Conservation (phyloP, 371 early-diverging fungal genomes). For the Apophysomyces sp. region DNA sequence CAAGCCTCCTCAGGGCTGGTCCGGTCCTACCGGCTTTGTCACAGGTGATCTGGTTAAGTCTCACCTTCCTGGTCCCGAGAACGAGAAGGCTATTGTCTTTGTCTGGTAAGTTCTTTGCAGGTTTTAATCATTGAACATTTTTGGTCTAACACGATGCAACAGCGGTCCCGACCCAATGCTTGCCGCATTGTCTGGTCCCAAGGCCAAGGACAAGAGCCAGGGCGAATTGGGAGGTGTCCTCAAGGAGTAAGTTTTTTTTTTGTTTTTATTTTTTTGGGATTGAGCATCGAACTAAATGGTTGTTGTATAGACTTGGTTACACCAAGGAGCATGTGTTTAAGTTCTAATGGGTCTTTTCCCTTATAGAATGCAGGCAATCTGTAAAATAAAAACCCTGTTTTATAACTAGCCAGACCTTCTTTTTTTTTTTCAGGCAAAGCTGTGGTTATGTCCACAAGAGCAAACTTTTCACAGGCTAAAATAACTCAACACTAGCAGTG, state of each 20-base stretch:
- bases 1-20: constrained; percentile 65
- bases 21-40: constrained; percentile 70
- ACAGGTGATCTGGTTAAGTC: constrained; percentile 66
- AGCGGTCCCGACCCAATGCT: constrained; percentile 84
- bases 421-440: not conserved
- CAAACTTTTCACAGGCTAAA: no score
- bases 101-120: constrained; percentile 56
- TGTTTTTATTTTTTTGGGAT: not conserved
- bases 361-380: not conserved
- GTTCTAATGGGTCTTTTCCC: constrained; percentile 56
- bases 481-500: no score
- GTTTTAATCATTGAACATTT: not conserved
- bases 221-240: constrained; percentile 83
- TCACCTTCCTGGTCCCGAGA: constrained; percentile 59
- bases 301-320: constrained; percentile 67
- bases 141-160: not conserved
- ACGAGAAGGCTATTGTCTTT: constrained; percentile 64
- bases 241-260: constrained; percentile 53
- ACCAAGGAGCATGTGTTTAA: constrained; percentile 80
- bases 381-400: not conserved
- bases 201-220: constrained; percentile 80
- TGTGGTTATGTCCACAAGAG: no score
- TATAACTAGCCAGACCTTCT: not conserved
- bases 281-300: not conserved
- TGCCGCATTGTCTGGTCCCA: constrained; percentile 78